Evolutionary conservation across 139 green algal genomes (phyloP).

Genomic region (Picochlorum sp.): DNA sequence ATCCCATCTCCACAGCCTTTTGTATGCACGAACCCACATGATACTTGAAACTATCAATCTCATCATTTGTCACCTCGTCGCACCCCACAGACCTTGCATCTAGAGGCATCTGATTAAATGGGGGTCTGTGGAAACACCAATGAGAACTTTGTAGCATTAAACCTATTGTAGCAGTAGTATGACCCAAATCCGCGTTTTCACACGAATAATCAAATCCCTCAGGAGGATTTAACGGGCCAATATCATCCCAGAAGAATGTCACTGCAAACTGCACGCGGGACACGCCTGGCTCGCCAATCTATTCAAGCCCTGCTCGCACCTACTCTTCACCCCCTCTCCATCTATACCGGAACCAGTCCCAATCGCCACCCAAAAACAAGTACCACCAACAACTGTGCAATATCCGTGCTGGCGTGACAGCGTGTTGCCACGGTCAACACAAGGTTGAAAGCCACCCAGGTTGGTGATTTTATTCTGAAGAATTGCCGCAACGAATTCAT

Average conservation of each 20-base stretch:
- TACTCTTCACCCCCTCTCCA: background rate
- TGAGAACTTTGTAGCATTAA: conserved; percentile 12
- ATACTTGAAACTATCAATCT: conserved; percentile 2
- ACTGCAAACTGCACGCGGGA: conserved; percentile 11
- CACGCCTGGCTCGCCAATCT: background rate
- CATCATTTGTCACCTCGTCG: background rate
- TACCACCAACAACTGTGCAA: conserved; percentile 9
- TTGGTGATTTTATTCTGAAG: no score
- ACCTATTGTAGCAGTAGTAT: conserved; percentile 21
- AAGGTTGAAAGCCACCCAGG: no score
- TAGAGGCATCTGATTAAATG: background rate
- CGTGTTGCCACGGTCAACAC: no score
- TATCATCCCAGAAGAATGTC: conserved; percentile 24
- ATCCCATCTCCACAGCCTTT: background rate
- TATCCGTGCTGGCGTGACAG: background rate
- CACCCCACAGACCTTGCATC: no score
- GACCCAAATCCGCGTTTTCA: conserved; percentile 6
- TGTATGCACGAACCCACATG: conserved; percentile 7
- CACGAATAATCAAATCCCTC: conserved; percentile 12
- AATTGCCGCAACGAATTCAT: no score
- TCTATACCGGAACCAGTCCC: conserved; percentile 1
- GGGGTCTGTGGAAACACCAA: conserved; percentile 11
- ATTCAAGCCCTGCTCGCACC: conserved; percentile 17
- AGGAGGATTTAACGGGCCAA: conserved; percentile 1
- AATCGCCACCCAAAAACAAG: conserved; percentile 9